Conservation (phyloP, 176 grass and related monocot species). For the Triticum dicoccoides region DNA sequence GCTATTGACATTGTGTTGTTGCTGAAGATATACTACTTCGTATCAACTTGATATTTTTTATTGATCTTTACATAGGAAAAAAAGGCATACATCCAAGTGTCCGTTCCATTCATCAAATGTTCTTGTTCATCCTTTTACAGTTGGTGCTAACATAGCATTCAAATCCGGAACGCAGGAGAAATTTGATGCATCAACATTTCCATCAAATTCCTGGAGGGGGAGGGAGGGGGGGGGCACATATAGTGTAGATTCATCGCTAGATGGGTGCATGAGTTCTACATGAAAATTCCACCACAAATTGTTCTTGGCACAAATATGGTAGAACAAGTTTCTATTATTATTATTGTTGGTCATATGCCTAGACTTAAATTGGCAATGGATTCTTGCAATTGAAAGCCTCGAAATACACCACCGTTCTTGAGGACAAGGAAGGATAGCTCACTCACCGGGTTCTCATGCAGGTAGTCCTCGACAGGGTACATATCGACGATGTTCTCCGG, state of each 20-base stretch:
- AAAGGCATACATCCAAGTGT: too few species aligned
- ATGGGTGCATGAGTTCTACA: not conserved
- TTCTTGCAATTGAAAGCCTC: not conserved
- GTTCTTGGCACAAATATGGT: not conserved
- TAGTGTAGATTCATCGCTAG: not conserved
- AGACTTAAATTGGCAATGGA: not conserved
- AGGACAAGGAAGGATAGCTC: not conserved
- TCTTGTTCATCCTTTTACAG: not conserved
- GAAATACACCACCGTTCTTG: not conserved
- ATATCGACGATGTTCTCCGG: not conserved
- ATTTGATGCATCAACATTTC: not conserved
- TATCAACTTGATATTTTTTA: too few species aligned
- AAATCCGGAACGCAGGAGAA: not conserved
- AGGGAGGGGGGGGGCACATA: not conserved
- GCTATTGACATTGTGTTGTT: not conserved
- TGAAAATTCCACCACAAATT: not conserved
- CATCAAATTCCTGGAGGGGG: too few species aligned
- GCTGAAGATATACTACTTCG: too few species aligned
- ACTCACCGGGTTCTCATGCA: slow-evolving; percentile 19
- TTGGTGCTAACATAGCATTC: not conserved
- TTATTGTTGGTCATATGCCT: not conserved
- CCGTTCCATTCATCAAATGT: not conserved
- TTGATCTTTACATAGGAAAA: too few species aligned
- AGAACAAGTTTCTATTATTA: not conserved
- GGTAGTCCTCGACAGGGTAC: not conserved